Conservation (phyloP, 176 grass and related monocot species). For the Ensete ventricosum region DNA sequence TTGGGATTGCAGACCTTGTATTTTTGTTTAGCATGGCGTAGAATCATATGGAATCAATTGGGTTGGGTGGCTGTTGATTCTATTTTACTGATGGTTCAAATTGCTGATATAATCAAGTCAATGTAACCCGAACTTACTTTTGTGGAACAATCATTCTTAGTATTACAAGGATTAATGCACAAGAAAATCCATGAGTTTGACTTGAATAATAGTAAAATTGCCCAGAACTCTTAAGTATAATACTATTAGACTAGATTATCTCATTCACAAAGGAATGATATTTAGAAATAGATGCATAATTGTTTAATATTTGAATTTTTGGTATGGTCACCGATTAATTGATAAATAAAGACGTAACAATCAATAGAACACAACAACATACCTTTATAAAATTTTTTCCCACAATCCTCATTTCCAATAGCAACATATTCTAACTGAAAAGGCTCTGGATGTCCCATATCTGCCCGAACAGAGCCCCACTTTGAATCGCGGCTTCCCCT, state of each 20-base stretch:
- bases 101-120: neutral
- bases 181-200: neutral
- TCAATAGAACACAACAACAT: neutral
- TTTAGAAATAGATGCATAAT: neutral
- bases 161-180: neutral
- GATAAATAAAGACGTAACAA: neutral
- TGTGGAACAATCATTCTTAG: neutral
- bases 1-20: too few species aligned
- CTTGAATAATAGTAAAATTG: neutral
- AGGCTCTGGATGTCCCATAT: constrained; percentile 85
- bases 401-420: constrained; percentile 90
- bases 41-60: too few species aligned
- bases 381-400: constrained; percentile 61
- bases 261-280: neutral
- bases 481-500: constrained; percentile 62
- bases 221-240: neutral
- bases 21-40: too few species aligned
- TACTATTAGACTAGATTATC: neutral
- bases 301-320: neutral
- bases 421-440: constrained; percentile 91
- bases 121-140: neutral
- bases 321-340: neutral
- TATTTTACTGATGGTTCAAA: neutral
- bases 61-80: too few species aligned
- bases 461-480: constrained; percentile 88